A percentile compares a stretch with the other conserved stretches of the same genome.
phyloP scores from a whole-genome alignment of 2,329 filamentous ascomycete genomes.

The Colletotrichum euphorbiae region DNA sequence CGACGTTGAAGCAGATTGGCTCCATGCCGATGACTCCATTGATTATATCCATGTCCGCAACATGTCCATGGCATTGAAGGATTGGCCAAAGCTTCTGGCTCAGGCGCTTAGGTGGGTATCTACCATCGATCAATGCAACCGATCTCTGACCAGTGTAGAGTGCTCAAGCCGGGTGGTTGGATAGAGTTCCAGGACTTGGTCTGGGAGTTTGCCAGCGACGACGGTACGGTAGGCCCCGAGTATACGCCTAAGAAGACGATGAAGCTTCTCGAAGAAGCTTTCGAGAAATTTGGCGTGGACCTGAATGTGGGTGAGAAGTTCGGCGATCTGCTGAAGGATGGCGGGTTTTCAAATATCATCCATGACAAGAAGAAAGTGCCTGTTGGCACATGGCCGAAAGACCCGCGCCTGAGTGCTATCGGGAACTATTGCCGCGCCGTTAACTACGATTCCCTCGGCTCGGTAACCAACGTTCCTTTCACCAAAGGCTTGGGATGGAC shows the following conservation, averaged over 20 bases:
- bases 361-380: constrained; percentile 50
- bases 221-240: constrained; percentile 41
- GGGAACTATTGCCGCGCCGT: constrained; percentile 43
- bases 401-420: constrained; percentile 54
- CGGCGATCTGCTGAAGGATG: constrained; percentile 32
- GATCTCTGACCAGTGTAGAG: not conserved
- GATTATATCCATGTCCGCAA: constrained; percentile 72
- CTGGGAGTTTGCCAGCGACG: constrained; percentile 44
- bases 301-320: constrained; percentile 40
- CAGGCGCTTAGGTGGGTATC: constrained; percentile 43
- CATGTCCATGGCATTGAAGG: constrained; percentile 65
- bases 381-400: constrained; percentile 54
- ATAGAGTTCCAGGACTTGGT: constrained; percentile 54
- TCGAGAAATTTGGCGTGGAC: constrained; percentile 42
- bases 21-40: constrained; percentile 58
- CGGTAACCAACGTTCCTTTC: not conserved
- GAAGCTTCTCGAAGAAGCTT: constrained; percentile 38
- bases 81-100: constrained; percentile 65
- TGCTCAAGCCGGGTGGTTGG: constrained; percentile 56
- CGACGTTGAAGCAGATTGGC: constrained; percentile 45
- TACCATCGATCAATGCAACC: not conserved
- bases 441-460: not conserved
- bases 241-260: not conserved
- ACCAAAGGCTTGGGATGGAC: constrained; percentile 24
- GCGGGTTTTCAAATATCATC: constrained; percentile 46